A percentile compares a stretch with the other conserved stretches of the same genome.
These are phyloP conservation scores for Russula ochroleuca DNA, from an alignment of 768 basidiomycete genomes.

Conservation along the genomic window DNA sequence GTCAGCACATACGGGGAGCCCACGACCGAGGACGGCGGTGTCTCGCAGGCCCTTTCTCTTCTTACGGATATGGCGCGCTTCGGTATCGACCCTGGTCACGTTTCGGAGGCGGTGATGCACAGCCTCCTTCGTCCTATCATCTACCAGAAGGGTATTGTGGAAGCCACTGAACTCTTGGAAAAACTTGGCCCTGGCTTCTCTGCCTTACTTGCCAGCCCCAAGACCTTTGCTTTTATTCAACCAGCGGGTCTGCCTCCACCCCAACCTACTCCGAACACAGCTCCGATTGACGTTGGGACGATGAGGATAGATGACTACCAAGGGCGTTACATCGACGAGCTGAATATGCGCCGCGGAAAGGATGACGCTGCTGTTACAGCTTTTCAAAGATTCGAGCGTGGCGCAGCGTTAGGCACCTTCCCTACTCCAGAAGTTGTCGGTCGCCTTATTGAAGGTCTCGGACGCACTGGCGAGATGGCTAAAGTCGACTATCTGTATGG, in stretches of 20 bases:
- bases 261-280: conserved; percentile 8
- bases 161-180: conserved; percentile 15
- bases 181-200: conserved; percentile 36
- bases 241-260: conserved; percentile 19
- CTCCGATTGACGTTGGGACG: neutral
- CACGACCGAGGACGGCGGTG: conserved; percentile 18
- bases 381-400: conserved; percentile 48
- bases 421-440: conserved; percentile 53
- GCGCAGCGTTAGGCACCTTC: conserved; percentile 42
- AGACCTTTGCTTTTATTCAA: neutral
- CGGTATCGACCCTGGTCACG: conserved; percentile 8
- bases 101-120: conserved; percentile 15
- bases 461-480: conserved; percentile 55
- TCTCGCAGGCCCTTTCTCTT: conserved; percentile 26
- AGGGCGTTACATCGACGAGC: conserved; percentile 35
- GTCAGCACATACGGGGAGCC: conserved; percentile 27
- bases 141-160: conserved; percentile 16
- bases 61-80: conserved; percentile 22
- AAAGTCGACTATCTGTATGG: conserved; percentile 65
- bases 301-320: conserved; percentile 32
- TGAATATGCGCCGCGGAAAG: conserved; percentile 17
- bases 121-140: conserved; percentile 16
- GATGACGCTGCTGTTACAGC: conserved; percentile 38
- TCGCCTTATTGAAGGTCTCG: conserved; percentile 62
- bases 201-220: conserved; percentile 32